These are phyloP conservation scores for Boletus subparvulus DNA, from an alignment of 768 basidiomycete species.

Conservation along the genomic window DNA sequence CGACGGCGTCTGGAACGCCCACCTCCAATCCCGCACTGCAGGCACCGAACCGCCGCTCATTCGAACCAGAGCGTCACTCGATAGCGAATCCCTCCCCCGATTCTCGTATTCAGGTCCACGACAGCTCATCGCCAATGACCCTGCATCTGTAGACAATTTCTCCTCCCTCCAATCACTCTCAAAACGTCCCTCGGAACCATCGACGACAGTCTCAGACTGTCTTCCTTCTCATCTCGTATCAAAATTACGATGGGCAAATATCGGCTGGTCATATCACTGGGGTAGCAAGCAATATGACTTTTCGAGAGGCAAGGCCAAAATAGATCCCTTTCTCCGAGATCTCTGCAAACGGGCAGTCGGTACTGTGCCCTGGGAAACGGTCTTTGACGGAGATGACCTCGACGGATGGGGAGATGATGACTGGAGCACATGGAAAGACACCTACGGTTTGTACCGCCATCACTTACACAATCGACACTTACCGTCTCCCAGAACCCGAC, in stretches of 20 bases:
- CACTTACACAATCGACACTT: neutral
- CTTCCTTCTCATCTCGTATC: constrained; percentile 57
- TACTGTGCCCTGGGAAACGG: constrained; percentile 65
- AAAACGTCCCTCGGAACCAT: constrained; percentile 66
- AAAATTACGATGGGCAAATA: constrained; percentile 92
- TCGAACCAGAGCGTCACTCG: constrained; percentile 38
- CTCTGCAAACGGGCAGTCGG: constrained; percentile 65
- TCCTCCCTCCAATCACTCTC: constrained; percentile 50
- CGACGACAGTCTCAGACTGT: constrained; percentile 52
- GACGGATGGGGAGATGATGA: constrained; percentile 56
- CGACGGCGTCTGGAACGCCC: constrained; percentile 75
- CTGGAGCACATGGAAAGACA: constrained; percentile 74
- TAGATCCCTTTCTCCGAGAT: constrained; percentile 54
- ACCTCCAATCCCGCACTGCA: constrained; percentile 36
- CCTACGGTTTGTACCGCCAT: constrained; percentile 60
- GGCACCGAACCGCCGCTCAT: constrained; percentile 39
- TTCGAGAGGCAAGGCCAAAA: constrained; percentile 58
- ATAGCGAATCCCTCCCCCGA: constrained; percentile 1
- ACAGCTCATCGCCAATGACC: constrained; percentile 67
- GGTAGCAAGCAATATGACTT: constrained; percentile 95
- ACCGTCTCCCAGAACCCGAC: constrained; percentile 67
- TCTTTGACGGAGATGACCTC: constrained; percentile 44
- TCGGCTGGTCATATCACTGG: constrained; percentile 98
- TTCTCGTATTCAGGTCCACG: constrained; percentile 50
- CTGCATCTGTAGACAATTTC: constrained; percentile 61